Percentiles rank a stretch among this genome's conserved stretches.
Evolutionary conservation across 1,284 basidiomycete genomes (phyloP).

Genomic region (Ustilago lituana): DNA sequence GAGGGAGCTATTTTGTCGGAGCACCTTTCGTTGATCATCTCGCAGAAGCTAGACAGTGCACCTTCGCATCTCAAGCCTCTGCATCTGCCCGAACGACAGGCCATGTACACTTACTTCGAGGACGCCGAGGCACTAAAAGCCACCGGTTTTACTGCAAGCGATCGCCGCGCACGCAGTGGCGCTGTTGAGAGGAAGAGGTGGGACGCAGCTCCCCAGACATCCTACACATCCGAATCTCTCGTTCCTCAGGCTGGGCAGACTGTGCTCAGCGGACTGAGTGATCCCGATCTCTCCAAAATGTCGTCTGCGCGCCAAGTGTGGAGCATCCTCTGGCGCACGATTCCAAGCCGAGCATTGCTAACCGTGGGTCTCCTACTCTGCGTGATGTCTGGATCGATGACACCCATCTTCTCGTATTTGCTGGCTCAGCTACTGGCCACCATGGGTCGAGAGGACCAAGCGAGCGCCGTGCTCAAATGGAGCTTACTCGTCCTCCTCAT

Average conservation of each 20-base stretch:
- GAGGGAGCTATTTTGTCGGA: conserved; percentile 24
- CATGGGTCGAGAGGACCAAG: conserved; percentile 74
- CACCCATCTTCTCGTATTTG: conserved; percentile 89
- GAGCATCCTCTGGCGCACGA: conserved; percentile 74
- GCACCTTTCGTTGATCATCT: conserved; percentile 37
- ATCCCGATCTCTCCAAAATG: not conserved
- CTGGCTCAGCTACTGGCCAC: conserved; percentile 81
- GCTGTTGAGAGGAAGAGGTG: conserved; percentile 17
- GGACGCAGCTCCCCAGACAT: not conserved
- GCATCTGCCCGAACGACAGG: conserved; percentile 30
- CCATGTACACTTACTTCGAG: conserved; percentile 30
- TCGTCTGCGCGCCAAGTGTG: conserved; percentile 22
- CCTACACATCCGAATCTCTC: not conserved
- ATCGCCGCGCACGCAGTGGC: conserved; percentile 16
- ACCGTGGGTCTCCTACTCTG: conserved; percentile 73
- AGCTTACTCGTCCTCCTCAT: conserved; percentile 73
- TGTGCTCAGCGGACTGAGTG: not conserved
- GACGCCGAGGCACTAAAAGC: conserved; percentile 37
- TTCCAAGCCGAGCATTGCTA: conserved; percentile 80
- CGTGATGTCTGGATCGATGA: conserved; percentile 80
- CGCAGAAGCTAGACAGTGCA: conserved; percentile 23
- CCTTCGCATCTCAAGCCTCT: conserved; percentile 41
- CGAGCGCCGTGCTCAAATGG: conserved; percentile 60
- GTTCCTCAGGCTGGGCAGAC: not conserved
- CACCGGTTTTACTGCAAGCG: conserved; percentile 29